These are phyloP conservation scores for Fraxinus anomala DNA, from an alignment of 257 asterid genomes.

Conservation along the genomic window DNA sequence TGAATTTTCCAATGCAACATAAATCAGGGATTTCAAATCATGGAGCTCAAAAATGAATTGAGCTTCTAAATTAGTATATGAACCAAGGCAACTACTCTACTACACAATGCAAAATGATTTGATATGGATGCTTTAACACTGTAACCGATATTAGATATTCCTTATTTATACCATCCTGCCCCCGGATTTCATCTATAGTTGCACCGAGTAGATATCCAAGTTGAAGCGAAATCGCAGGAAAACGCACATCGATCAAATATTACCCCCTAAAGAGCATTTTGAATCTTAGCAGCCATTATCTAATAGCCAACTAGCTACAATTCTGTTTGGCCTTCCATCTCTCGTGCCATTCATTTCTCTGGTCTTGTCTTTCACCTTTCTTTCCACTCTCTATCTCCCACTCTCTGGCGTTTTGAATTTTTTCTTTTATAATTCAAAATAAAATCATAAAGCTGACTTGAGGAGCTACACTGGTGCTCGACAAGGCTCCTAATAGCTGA, in stretches of 20 bases:
- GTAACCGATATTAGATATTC: too few species aligned
- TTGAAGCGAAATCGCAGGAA: not conserved
- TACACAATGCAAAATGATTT: not conserved
- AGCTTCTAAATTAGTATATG: not conserved
- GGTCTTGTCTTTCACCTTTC: conserved; percentile 5
- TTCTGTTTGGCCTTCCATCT: not conserved
- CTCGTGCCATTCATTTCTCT: not conserved
- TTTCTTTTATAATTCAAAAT: too few species aligned
- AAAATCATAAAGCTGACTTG: too few species aligned
- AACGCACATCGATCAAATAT: not conserved
- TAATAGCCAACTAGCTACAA: not conserved
- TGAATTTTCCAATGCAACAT: not conserved
- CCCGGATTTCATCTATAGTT: too few species aligned
- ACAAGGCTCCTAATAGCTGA: too few species aligned
- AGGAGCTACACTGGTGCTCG: too few species aligned
- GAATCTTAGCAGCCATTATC: not conserved
- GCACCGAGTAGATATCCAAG: not conserved
- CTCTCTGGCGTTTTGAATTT: not conserved
- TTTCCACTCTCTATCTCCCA: not conserved
- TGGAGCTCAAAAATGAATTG: not conserved
- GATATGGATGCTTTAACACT: not conserved
- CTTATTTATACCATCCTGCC: not conserved
- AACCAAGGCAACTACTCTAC: not conserved
- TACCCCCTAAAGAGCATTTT: not conserved
- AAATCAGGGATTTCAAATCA: not conserved